Conservation (phyloP, 2,329 filamentous ascomycete genomes). For the Dactylonectria macrodidyma region DNA sequence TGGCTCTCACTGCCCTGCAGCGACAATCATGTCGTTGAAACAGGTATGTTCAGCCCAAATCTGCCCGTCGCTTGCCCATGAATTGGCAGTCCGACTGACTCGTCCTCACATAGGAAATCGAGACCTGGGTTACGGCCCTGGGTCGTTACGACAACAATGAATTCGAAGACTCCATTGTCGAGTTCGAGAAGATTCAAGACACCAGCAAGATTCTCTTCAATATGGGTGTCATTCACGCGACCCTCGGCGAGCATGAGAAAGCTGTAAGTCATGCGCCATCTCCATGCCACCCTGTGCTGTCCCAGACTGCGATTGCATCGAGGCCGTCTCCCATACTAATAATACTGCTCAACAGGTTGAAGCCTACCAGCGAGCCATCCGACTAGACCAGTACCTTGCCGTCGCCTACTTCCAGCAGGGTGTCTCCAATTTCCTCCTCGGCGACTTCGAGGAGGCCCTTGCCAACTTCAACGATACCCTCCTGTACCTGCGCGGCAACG, state of each 20-base stretch:
- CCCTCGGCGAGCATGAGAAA: constrained; percentile 94
- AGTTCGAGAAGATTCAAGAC: constrained; percentile 90
- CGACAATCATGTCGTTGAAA: constrained; percentile 71
- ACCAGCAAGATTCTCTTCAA: constrained; percentile 99
- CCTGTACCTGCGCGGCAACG: constrained; percentile 94
- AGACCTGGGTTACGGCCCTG: constrained; percentile 96
- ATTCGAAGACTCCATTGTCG: constrained; percentile 88
- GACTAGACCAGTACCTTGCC: constrained; percentile 93
- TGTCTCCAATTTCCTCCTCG: constrained; percentile 96
- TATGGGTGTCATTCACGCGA: constrained; percentile 97
- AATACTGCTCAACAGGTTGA: constrained; percentile 75
- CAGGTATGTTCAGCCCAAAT: constrained; percentile 61
- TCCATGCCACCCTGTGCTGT: neutral
- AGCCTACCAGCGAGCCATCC: constrained; percentile 92
- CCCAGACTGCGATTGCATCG: neutral
- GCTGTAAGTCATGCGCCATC: constrained; percentile 74
- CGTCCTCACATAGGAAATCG: constrained; percentile 83
- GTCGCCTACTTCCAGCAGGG: constrained; percentile 99
- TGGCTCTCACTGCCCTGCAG: constrained; percentile 41
- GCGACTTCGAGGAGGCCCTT: constrained; percentile 96
- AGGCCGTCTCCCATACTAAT: constrained; percentile 37
- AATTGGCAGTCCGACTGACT: constrained; percentile 36
- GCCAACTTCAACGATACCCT: constrained; percentile 99
- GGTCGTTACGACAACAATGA: constrained; percentile 96
- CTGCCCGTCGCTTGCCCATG: constrained; percentile 15